These are phyloP conservation scores for Pichia sp. DNA, from an alignment of 1,139 yeast genomes.

Conservation along the genomic window DNA sequence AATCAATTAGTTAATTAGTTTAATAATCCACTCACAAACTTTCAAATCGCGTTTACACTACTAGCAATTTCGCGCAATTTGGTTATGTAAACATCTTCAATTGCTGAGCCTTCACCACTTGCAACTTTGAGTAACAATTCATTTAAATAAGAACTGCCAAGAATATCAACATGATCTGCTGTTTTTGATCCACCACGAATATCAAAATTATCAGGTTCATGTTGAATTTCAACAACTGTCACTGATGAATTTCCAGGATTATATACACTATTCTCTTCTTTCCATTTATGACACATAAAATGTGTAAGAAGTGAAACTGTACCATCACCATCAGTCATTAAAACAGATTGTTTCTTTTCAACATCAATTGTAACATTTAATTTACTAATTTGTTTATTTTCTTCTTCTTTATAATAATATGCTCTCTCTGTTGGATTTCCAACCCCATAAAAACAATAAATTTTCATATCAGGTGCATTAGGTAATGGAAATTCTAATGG, in stretches of 20 bases:
- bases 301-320: slow-evolving; percentile 86
- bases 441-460: slow-evolving; percentile 88
- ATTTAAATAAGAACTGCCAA: slow-evolving; percentile 89
- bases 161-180: slow-evolving; percentile 94
- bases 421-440: slow-evolving; percentile 96
- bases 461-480: slow-evolving; percentile 85
- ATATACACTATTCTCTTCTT: slow-evolving; percentile 58
- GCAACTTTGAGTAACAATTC: slow-evolving; percentile 80
- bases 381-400: slow-evolving; percentile 37
- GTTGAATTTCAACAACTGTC: slow-evolving; percentile 81
- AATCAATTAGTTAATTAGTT: no score
- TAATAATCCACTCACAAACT: neutral
- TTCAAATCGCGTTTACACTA: slow-evolving; percentile 28
- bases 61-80: slow-evolving; percentile 52
- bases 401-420: slow-evolving; percentile 70
- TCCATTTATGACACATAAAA: slow-evolving; percentile 78
- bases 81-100: slow-evolving; percentile 56
- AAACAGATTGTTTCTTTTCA: slow-evolving; percentile 53
- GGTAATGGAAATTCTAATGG: slow-evolving; percentile 91
- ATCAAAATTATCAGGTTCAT: slow-evolving; percentile 90
- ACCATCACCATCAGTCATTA: slow-evolving; percentile 91
- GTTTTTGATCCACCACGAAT: slow-evolving; percentile 96
- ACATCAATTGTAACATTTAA: slow-evolving; percentile 66
- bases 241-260: slow-evolving; percentile 76
- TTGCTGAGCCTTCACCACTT: slow-evolving; percentile 65